phyloP scores from a whole-genome alignment of 768 basidiomycete species.

The Infundibulicybe gibba region DNA sequence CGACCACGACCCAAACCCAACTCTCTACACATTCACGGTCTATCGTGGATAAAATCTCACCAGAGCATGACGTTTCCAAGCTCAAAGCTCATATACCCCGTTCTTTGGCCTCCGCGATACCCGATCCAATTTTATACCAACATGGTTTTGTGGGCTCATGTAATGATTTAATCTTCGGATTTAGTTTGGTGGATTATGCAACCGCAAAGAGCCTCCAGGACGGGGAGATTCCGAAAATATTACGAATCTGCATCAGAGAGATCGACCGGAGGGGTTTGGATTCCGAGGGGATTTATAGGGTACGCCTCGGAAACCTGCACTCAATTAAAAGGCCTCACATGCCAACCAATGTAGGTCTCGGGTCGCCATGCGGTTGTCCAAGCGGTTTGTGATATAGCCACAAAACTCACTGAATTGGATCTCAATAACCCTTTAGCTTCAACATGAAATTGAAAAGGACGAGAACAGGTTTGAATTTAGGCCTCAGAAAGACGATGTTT shows the following conservation, averaged over 20 bases:
- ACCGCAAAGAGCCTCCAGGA: conserved; percentile 73
- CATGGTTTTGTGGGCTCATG: conserved; percentile 83
- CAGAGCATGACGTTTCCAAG: conserved; percentile 64
- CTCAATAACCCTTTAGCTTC: conserved; percentile 43
- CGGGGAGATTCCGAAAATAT: conserved; percentile 74
- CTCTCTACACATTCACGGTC: conserved; percentile 62
- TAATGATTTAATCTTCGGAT: conserved; percentile 85
- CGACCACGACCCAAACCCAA: conserved; percentile 71
- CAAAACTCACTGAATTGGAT: background rate
- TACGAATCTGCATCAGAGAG: conserved; percentile 77
- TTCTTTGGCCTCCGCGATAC: conserved; percentile 60
- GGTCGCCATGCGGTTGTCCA: conserved; percentile 85
- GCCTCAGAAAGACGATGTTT: conserved; percentile 68
- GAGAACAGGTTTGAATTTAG: conserved; percentile 75
- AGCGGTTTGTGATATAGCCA: conserved; percentile 43
- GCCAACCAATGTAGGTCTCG: conserved; percentile 50
- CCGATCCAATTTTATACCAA: conserved; percentile 71
- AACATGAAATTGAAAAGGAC: conserved; percentile 84
- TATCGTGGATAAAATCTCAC: conserved; percentile 62
- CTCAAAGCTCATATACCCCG: conserved; percentile 55
- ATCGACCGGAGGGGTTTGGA: conserved; percentile 79
- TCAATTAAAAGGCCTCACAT: conserved; percentile 1
- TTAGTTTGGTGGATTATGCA: conserved; percentile 85
- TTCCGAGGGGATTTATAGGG: conserved; percentile 78
- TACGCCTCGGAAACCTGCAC: conserved; percentile 23